Conservation (phyloP, 2,329 filamentous ascomycete genomes). For the Colletotrichum scovillei region DNA sequence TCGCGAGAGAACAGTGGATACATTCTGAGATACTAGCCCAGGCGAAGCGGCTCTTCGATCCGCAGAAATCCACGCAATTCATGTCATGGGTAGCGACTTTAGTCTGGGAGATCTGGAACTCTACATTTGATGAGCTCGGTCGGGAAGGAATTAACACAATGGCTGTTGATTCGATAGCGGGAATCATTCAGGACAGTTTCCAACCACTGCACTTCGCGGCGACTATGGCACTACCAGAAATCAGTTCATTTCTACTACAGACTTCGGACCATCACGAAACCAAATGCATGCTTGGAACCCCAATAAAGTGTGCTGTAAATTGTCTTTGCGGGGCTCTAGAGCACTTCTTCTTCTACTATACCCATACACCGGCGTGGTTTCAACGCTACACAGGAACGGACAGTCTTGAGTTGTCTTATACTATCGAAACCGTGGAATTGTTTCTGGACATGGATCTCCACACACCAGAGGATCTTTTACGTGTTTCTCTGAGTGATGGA, state of each 20-base stretch:
- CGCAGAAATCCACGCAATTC: neutral
- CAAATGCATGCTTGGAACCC: neutral
- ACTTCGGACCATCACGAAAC: neutral
- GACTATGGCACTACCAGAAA: neutral
- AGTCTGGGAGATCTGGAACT: neutral
- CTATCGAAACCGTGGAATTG: too few relatives aligned
- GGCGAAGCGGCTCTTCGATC: neutral
- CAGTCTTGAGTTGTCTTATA: fast-evolving
- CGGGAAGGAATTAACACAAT: too few relatives aligned
- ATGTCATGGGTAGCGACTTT: neutral
- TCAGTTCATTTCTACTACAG: neutral
- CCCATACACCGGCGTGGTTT: too few relatives aligned
- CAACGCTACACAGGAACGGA: neutral
- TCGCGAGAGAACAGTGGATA: neutral
- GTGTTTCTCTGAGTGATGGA: fast-evolving
- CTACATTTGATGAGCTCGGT: too few relatives aligned
- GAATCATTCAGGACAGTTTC: neutral
- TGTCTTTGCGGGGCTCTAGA: neutral
- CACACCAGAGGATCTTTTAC: too few relatives aligned
- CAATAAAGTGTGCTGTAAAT: neutral
- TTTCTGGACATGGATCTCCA: too few relatives aligned
- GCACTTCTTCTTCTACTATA: too few relatives aligned
- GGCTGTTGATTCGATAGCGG: neutral
- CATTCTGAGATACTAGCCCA: neutral
- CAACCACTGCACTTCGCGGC: neutral